Evolutionary conservation across 305 asterid genomes (phyloP).

Genomic region (Fraxinus ornus): DNA sequence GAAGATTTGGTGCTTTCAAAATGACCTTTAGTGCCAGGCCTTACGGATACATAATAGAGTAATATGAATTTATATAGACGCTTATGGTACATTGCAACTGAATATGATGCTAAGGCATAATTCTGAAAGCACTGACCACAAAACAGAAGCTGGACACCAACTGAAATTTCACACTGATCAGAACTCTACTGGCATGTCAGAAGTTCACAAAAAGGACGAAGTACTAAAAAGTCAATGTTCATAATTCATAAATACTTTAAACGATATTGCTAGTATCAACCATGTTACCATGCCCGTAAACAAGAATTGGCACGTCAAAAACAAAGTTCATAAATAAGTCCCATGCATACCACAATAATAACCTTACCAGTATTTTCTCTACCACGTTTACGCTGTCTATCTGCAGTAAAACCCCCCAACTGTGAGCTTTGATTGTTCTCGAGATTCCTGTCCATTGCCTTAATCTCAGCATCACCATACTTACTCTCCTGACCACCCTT

Average conservation of each 20-base stretch:
- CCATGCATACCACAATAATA: slow-evolving; percentile 31
- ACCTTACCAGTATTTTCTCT: slow-evolving; percentile 81
- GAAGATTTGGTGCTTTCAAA: neutral
- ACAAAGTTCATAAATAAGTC: slow-evolving; percentile 4
- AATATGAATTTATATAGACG: neutral
- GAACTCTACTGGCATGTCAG: neutral
- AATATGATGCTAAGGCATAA: neutral
- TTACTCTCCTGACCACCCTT: slow-evolving; percentile 56
- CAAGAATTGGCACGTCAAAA: slow-evolving; percentile 6
- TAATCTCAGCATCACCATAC: slow-evolving; percentile 48
- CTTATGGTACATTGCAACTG: neutral
- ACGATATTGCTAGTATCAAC: neutral
- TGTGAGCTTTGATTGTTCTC: slow-evolving; percentile 55
- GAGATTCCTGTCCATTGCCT: slow-evolving; percentile 37
- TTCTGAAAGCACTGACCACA: neutral
- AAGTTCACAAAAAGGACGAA: neutral
- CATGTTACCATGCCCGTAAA: neutral
- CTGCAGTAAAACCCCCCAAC: slow-evolving; percentile 50
- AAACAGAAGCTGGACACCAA: neutral
- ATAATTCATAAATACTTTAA: neutral
- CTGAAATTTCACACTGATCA: neutral
- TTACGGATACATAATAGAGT: neutral
- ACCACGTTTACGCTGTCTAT: slow-evolving; percentile 60
- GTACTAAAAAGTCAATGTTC: neutral
- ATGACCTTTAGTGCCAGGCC: neutral